Evolutionary conservation across 192 early-diverging fungal genomes (phyloP), one percentile per base, ranked within the genome.

Genomic region (Mortierella claussenii): DNA sequence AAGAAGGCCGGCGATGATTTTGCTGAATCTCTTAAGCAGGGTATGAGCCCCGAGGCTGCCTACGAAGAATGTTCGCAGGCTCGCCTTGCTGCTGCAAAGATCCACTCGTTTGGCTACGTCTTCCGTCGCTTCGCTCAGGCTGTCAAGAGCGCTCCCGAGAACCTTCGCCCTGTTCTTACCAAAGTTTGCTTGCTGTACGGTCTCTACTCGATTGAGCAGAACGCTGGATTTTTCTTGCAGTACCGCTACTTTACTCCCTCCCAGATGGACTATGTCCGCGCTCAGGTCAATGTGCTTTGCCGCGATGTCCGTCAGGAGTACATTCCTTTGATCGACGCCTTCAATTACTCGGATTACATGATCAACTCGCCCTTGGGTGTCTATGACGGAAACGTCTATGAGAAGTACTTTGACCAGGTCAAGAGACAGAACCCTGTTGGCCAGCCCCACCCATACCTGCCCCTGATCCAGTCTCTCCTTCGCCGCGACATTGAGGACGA

Each of bases 351-450:
- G 12, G 95, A 96, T 78, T 95, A 90, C 64, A 87, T 96, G 21
- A 75, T 96, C 65, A 94, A 93, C 85, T 92, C 91, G 57, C 93
- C 95, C 13, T 79, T 96, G 37, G 95, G 95, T 49, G 85, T 89
- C 46, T 87, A 84, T 58, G 94, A 95, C 61, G 95, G 95, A 54
- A 87, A 95, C 68, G 86, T 93, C 13, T 95, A 93, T 76, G 89
- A 86, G 33, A 82, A 89, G 58, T 95, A 95, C 89, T 95, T 94
- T 83, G 88, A 88, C 53, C 82, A 89, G 28, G 92, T 95, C 49
- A 89, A 89, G 56, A 76, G 80, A 61, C 90, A 90, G 68, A 92
- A 95, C 79, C 90, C 91, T 58, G 68, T 69, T 7, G 79, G 84
- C 28, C 32, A 59, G 32, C 51, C 50, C 8, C 85, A 91, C 33